Evolutionary conservation across 2,329 filamentous ascomycete species (phyloP), one percentile per base, ranked within the genome.

Genomic region (Tolypocladium cylindrosporum): DNA sequence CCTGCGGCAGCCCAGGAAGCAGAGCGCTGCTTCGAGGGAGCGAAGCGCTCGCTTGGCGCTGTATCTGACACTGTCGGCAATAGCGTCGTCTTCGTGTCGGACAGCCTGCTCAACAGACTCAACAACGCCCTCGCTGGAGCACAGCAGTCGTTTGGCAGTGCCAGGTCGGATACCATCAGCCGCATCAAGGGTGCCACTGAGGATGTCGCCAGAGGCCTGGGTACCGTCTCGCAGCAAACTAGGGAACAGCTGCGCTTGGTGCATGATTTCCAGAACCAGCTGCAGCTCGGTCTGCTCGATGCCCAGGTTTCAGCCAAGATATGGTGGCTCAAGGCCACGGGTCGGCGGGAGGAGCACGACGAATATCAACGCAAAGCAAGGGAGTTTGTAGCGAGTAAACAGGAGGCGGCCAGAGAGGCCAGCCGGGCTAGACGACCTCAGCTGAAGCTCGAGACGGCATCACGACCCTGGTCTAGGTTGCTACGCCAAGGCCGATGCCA

Each of bases 231-330:
- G 2, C 61, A 56, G n/a, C 58, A 64, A 42, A 59, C 63, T 51
- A 61, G 55, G 51, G 60, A 67, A 40, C 61, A 61, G 6, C 37
- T 69, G 9, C 56, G 61, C 16, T 58, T 60, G 9, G 55, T 66
- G 9, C 61, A 65, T 39, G 66, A 70, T 4, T 60, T 73, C 2
- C 69, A 74, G 55, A 69, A 77, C 9, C 74, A 77, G 51, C 62
- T 79, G 2, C 69, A 77, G 34, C 67, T 82, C 6, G 69, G 72
- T 1, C 62, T 85, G 11, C 69, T 84, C 36, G 75, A 75, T 43
- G 79, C 82, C 16, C 83, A 84, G 65, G 72, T 86, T 34, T 72
- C 72, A 50, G 82, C 83, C 16, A 82, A 78, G 67, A 72, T 84
- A 39, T 75, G 78, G 71, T 85, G 81, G 81, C 70, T 86, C 55